Percentiles rank a stretch among this genome's conserved stretches.
Conservation (phyloP, 164 flowering plant genomes). For the Kingdonia uniflora region DNA sequence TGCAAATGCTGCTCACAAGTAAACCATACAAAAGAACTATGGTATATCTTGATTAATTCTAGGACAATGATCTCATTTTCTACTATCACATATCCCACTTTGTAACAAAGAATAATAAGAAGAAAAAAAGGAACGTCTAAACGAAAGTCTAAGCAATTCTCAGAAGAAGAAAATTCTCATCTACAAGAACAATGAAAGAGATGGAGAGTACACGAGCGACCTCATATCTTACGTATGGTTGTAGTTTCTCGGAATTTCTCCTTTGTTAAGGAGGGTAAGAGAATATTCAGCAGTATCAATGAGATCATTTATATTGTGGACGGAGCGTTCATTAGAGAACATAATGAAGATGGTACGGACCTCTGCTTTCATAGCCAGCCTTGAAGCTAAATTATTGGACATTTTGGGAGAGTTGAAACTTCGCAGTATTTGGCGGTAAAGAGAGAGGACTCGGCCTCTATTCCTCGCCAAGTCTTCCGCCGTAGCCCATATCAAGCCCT, state of each 20-base stretch:
- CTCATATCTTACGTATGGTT: neutral
- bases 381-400: conserved; percentile 15
- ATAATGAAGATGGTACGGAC: conserved; percentile 20
- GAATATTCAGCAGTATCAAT: conserved; percentile 26
- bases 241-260: conserved; percentile 20
- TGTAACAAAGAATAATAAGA: no score
- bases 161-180: no score
- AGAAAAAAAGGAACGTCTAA: no score
- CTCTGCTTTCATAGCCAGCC: conserved; percentile 29
- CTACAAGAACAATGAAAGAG: neutral
- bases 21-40: no score
- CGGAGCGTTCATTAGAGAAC: conserved; percentile 22
- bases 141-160: no score
- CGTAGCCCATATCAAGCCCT: conserved; percentile 27
- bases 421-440: conserved; percentile 21
- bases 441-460: conserved; percentile 19
- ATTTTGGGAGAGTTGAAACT: conserved; percentile 26
- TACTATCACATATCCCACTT: no score
- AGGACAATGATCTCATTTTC: no score
- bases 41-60: no score
- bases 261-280: conserved; percentile 20
- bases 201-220: neutral
- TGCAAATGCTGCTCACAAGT: no score
- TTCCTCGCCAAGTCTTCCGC: conserved; percentile 27
- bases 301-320: conserved; percentile 27